phyloP scores from a whole-genome alignment of 2,329 filamentous ascomycete species.

The Escovopsis sp. region DNA sequence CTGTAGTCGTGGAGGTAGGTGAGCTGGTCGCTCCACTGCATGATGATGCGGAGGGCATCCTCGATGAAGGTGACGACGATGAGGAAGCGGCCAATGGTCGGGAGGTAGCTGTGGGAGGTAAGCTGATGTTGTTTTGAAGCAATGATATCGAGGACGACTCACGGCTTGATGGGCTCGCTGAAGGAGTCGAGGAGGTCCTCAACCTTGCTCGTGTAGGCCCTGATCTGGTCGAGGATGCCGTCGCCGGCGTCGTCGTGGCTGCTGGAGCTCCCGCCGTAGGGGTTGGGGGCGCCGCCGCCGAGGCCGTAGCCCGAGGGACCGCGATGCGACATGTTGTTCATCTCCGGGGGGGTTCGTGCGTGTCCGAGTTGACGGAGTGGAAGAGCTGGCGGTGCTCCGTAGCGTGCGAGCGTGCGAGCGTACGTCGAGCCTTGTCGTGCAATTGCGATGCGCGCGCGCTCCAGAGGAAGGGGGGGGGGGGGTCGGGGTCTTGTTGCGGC shows the following conservation, averaged over 20 bases:
- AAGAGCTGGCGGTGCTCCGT: background rate
- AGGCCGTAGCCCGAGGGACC: conserved; percentile 73
- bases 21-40: conserved; percentile 93
- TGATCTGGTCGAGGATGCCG: conserved; percentile 60
- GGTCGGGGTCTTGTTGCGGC: too few relatives aligned
- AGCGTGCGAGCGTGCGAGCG: too few relatives aligned
- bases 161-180: conserved; percentile 92
- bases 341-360: background rate
- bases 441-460: background rate
- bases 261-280: conserved; percentile 44
- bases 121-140: too few relatives aligned
- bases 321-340: conserved; percentile 29
- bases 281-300: conserved; percentile 41
- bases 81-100: conserved; percentile 87
- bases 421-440: too few relatives aligned
- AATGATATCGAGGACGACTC: conserved; percentile 12
- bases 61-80: conserved; percentile 98
- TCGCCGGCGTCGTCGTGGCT: conserved; percentile 47
- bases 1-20: conserved; percentile 86
- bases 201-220: conserved; percentile 95
- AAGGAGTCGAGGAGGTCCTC: conserved; percentile 81
- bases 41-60: conserved; percentile 88
- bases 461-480: background rate
- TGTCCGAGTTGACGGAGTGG: background rate
- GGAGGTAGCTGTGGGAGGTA: conserved; percentile 54